A percentile compares a stretch with the other conserved stretches of the same genome.
Evolutionary conservation across 305 asterid species (phyloP).

Genomic region (Solanum hybrid): DNA sequence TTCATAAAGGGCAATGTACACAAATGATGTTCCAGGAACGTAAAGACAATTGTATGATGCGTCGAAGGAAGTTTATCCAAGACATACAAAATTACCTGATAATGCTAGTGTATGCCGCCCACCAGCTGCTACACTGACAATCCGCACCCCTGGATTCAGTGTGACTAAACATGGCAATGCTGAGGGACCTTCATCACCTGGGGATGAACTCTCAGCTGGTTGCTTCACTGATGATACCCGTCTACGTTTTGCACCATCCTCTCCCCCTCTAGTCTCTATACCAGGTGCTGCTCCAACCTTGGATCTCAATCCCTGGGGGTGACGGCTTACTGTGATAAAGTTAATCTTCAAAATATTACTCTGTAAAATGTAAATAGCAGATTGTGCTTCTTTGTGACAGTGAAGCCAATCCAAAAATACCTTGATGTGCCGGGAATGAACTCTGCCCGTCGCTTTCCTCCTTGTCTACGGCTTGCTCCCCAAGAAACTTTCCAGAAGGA

Average conservation of each 20-base stretch:
- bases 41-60: not conserved
- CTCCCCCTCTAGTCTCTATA: slow-evolving; percentile 50
- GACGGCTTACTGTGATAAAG: slow-evolving; percentile 62
- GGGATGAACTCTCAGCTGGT: slow-evolving; percentile 63
- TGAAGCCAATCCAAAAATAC: slow-evolving; percentile 33
- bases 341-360: slow-evolving; percentile 37
- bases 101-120: slow-evolving; percentile 89
- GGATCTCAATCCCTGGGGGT: slow-evolving; percentile 65
- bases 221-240: slow-evolving; percentile 69
- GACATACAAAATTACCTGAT: slow-evolving; percentile 50
- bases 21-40: not conserved
- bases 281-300: slow-evolving; percentile 34
- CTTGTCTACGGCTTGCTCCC: slow-evolving; percentile 57
- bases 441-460: slow-evolving; percentile 38
- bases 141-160: slow-evolving; percentile 71
- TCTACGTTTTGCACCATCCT: slow-evolving; percentile 72
- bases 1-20: not conserved
- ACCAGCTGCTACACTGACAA: slow-evolving; percentile 83
- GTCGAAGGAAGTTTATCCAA: not conserved
- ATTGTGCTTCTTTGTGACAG: slow-evolving; percentile 17
- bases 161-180: slow-evolving; percentile 86
- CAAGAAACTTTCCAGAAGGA: slow-evolving; percentile 80
- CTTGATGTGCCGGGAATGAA: slow-evolving; percentile 47
- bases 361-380: slow-evolving; percentile 19
- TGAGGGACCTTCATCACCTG: slow-evolving; percentile 68